Evolutionary conservation across 805 yeast genomes (phyloP).

Genomic region (Yarrowia sp.): DNA sequence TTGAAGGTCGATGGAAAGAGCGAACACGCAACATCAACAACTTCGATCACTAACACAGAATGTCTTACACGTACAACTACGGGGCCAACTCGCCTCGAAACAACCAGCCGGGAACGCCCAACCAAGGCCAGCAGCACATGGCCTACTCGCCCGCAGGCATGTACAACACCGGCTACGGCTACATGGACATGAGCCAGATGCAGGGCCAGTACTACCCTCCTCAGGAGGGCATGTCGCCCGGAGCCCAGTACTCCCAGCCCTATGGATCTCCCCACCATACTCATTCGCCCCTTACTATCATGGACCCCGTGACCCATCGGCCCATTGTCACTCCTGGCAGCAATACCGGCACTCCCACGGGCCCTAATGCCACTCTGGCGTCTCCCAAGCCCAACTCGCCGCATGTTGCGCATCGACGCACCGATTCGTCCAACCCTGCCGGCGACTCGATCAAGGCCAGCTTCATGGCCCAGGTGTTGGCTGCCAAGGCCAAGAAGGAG

Average conservation of each 20-base stretch:
- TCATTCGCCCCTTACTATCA: conserved; percentile 34
- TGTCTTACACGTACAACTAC: conserved; percentile 25
- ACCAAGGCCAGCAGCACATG: conserved; percentile 26
- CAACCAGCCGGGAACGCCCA: conserved; percentile 27
- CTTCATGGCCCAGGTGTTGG: conserved; percentile 24
- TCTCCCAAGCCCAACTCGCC: conserved; percentile 23
- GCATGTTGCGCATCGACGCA: conserved; percentile 16
- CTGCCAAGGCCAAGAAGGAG: conserved; percentile 26
- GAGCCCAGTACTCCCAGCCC: conserved; percentile 17
- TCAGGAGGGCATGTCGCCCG: conserved; percentile 21
- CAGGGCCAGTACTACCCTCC: conserved; percentile 10
- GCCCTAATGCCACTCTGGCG: conserved; percentile 20
- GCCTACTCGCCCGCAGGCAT: conserved; percentile 24
- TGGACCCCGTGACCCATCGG: conserved; percentile 34
- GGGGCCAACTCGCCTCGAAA: conserved; percentile 24
- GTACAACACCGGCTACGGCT: conserved; percentile 22
- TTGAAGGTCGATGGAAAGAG: not conserved
- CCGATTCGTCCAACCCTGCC: conserved; percentile 14
- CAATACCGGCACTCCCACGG: conserved; percentile 14
- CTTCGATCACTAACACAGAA: not conserved
- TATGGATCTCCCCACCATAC: conserved; percentile 19
- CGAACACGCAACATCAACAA: not conserved
- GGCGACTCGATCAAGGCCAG: conserved; percentile 25
- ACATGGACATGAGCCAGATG: conserved; percentile 14
- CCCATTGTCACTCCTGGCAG: conserved; percentile 30